Evolutionary conservation across 2,329 filamentous ascomycete genomes (phyloP), one percentile per base, ranked within the genome.

Genomic region (Sporothrix sp.): DNA sequence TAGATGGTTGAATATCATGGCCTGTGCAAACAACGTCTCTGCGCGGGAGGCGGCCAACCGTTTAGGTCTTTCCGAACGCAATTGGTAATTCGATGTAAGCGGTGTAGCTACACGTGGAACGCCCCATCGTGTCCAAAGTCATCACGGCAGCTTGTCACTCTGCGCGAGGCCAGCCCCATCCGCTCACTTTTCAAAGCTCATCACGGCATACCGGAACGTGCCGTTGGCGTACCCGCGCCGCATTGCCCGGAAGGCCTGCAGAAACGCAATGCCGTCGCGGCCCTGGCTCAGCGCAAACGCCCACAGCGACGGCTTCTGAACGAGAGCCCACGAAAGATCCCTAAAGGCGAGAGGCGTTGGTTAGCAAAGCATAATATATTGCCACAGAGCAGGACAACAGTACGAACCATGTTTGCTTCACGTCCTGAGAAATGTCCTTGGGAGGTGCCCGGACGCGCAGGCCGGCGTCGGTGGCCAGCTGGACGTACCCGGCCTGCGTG

Each of bases 171-270:
- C n/a, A 30, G 16, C 7, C 7, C 20, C 46, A 23, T 14, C 11
- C 4, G 27, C 36, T 40, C 47, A 27, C 20, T 27, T 25, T 18
- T 70, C 62, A 57, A 81, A 79, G 13, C 68, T 70, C 69, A 81
- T 76, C 10, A 81, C 73, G 16, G 74, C 75, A 58, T 81, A 81
- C 33, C 71, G 66, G 60, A 81, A 81, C 8, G 69, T 74, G 6
- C 74, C 76, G 52, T 79, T 78, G 0, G 72, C 71, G 58, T 79
- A 81, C 0, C 77, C 77, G 52, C 77, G 67, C 54, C 76, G 67
- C 78, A 81, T 81, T 7, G 78, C 76, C 14, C 76, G 69, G 64
- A 81, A 81, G 1, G 77, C 73, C 60, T 81, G 76, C 52, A 81
- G 62, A 56, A 81, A 81, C 4, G 77, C 75, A 37, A 81, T 71